Evolutionary conservation across 495 filamentous ascomycete species (phyloP), one percentile per base, ranked within the genome.

Genomic region (Aspergillus bridgeri): DNA sequence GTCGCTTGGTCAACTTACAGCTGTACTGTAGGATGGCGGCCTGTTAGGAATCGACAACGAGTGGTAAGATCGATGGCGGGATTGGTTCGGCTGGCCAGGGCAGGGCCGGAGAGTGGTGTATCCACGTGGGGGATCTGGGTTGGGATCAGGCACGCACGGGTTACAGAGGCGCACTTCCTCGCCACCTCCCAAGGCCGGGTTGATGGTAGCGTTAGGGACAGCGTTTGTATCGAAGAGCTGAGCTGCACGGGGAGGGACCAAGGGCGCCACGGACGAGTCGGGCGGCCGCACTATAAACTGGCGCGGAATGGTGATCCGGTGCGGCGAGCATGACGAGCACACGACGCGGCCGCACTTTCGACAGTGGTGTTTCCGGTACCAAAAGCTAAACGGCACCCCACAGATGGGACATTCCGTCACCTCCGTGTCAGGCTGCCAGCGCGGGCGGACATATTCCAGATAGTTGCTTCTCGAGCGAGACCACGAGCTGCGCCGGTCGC

Each of bases 301-400:
- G 53, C 90, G 81, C 1, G 94, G 95, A 55, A 98, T 96, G 1
- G 88, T 96, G 66, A 98, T 98, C 43, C 90, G 85, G 70, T 98
- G 93, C 5, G 95, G 94, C 4, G 95, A 98, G 72, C 94, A 98
- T 18, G 82, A 74, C 53, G 87, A 83, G 69, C 94, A 98, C 15
- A 98, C 95, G 1, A 98, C 95, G 25, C 92, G 82, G 6, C 94
- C 94, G 71, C 94, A 98, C 77, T 96, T 97, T 52, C 92, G 91
- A 73, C 92, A 97, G 67, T 97, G 92, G 69, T 97, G 92, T 65
- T 93, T 94, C 53, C 92, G 81, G 68, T 90, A 84, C 80, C 89
- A 96, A 63, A 96, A 91, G 64, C 81, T 89, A 64, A 97, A 97
- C 18, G 80, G 77, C 3, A 78, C 85, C 25, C 71, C 69, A 60